Percentiles rank a stretch among this genome's conserved stretches.
Evolutionary conservation across 164 flowering plant species (phyloP).

Genomic region (Echeveria elegans): DNA sequence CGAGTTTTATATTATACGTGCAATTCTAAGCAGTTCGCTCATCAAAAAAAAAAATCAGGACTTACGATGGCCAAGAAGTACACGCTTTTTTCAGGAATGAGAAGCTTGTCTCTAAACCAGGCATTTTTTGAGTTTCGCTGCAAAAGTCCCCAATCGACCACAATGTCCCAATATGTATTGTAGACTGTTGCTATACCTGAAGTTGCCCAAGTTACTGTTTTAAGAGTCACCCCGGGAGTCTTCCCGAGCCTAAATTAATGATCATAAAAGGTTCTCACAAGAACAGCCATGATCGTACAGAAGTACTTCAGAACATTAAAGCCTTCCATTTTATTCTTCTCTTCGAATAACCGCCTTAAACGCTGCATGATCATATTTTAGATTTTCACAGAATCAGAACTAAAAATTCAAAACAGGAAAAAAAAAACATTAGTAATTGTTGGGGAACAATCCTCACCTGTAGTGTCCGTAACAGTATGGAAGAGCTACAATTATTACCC

Average conservation of each 20-base stretch:
- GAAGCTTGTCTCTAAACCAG: slow-evolving; percentile 50
- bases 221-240: slow-evolving; percentile 12
- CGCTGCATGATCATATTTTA: slow-evolving; percentile 14
- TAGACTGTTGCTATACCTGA: slow-evolving; percentile 28
- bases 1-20: too few species aligned
- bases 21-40: too few species aligned
- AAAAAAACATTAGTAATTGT: too few species aligned
- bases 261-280: slow-evolving; percentile 27
- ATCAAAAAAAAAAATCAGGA: neutral
- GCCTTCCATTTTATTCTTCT: slow-evolving; percentile 31
- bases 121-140: slow-evolving; percentile 23
- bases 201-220: slow-evolving; percentile 16
- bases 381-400: neutral
- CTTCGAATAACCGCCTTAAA: slow-evolving; percentile 32
- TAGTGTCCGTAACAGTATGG: slow-evolving; percentile 33
- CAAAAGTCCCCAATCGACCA: slow-evolving; percentile 50
- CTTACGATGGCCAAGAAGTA: slow-evolving; percentile 51
- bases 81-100: slow-evolving; percentile 23
- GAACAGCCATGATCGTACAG: slow-evolving; percentile 33
- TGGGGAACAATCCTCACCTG: slow-evolving; percentile 23
- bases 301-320: slow-evolving; percentile 37
- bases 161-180: slow-evolving; percentile 44
- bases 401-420: neutral
- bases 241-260: slow-evolving; percentile 15
- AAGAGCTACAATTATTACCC: slow-evolving; percentile 29